These are phyloP conservation scores for Mycena galopus DNA, from an alignment of 768 basidiomycete species.

Conservation along the genomic window DNA sequence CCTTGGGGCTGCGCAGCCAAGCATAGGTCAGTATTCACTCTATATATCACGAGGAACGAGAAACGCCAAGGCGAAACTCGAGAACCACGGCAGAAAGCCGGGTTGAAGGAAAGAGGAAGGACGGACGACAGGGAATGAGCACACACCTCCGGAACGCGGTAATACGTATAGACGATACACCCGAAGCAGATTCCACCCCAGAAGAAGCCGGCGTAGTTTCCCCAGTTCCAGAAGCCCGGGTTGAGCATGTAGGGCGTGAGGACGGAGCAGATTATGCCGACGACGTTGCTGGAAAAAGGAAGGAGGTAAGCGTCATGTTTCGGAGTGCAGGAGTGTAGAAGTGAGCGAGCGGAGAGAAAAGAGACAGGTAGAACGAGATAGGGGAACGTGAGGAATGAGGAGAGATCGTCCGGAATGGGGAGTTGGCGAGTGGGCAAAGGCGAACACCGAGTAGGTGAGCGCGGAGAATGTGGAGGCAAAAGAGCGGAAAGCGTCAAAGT, in stretches of 20 bases:
- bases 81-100: neutral
- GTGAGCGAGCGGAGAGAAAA: neutral
- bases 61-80: too few species aligned
- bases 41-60: too few species aligned
- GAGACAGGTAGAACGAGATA: too few species aligned
- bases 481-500: too few species aligned
- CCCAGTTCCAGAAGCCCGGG: slow-evolving; percentile 35
- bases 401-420: too few species aligned
- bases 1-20: slow-evolving; percentile 29
- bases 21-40: neutral
- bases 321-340: too few species aligned
- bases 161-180: slow-evolving; percentile 38
- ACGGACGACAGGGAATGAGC: too few species aligned
- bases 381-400: neutral
- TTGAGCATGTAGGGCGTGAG: slow-evolving; percentile 42
- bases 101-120: neutral
- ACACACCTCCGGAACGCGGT: slow-evolving; percentile 36
- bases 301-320: too few species aligned
- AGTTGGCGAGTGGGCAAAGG: too few species aligned
- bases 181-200: slow-evolving; percentile 36
- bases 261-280: slow-evolving; percentile 37
- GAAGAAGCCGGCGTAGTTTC: slow-evolving; percentile 37
- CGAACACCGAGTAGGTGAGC: too few species aligned
- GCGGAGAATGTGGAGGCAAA: too few species aligned
- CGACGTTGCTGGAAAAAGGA: slow-evolving; percentile 30